Evolutionary conservation across 1,139 yeast species (phyloP).

Genomic region (Scheffersomyces illinoinensis): DNA sequence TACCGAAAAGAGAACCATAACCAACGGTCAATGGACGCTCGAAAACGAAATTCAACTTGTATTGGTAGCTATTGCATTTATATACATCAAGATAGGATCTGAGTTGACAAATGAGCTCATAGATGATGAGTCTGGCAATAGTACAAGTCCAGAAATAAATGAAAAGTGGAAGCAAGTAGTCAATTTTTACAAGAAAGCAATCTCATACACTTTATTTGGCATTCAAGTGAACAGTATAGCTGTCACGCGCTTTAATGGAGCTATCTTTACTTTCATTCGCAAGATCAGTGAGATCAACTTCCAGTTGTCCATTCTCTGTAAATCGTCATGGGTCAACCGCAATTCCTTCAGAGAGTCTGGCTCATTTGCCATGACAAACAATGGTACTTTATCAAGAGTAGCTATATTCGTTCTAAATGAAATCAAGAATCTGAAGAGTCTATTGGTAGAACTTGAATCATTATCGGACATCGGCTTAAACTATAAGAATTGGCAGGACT

Average conservation of each 20-base stretch:
- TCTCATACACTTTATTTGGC: constrained; percentile 31
- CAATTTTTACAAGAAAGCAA: constrained; percentile 31
- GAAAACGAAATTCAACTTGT: constrained; percentile 30
- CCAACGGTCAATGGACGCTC: constrained; percentile 26
- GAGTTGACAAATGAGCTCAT: constrained; percentile 39
- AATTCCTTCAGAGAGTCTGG: constrained; percentile 28
- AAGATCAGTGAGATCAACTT: constrained; percentile 33
- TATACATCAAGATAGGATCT: constrained; percentile 37
- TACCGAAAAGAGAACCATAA: neutral
- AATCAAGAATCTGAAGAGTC: constrained; percentile 15
- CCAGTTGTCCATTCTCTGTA: constrained; percentile 43
- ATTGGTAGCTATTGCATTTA: constrained; percentile 25
- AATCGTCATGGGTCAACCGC: constrained; percentile 43
- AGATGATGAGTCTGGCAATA: constrained; percentile 17
- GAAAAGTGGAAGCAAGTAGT: constrained; percentile 43
- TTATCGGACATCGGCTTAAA: constrained; percentile 12
- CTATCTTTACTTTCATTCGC: constrained; percentile 24
- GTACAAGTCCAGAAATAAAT: constrained; percentile 12
- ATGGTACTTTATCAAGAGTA: constrained; percentile 44
- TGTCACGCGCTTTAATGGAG: neutral
- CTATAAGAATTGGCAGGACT: constrained; percentile 32
- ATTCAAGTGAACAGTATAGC: constrained; percentile 4
- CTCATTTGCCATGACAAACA: constrained; percentile 32
- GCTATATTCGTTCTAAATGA: constrained; percentile 42
- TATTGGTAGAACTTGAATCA: constrained; percentile 3